Conservation (phyloP, 176 grass and related monocot genomes). For the Phoenix roebelenii region DNA sequence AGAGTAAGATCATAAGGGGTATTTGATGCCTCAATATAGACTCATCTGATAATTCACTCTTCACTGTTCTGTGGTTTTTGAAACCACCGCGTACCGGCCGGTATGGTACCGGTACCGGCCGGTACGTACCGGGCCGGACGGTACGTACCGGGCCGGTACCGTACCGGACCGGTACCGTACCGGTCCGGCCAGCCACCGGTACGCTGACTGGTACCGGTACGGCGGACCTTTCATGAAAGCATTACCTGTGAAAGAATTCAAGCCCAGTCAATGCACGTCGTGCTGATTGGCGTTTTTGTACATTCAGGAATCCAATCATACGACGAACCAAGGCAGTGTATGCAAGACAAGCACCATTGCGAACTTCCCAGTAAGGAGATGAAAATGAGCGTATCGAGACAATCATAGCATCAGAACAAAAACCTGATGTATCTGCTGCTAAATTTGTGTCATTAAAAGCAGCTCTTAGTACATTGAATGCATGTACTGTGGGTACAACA, state of each 20-base stretch:
- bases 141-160: too few species aligned
- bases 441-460: constrained; percentile 88
- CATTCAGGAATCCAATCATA: constrained; percentile 92
- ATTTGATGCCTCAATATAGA: too few species aligned
- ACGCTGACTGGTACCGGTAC: too few species aligned
- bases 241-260: constrained; percentile 95
- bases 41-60: too few species aligned
- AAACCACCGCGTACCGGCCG: too few species aligned
- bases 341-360: constrained; percentile 85
- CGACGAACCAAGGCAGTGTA: constrained; percentile 78
- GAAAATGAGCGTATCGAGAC: constrained; percentile 75
- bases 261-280: constrained; percentile 77
- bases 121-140: too few species aligned
- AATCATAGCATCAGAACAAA: constrained; percentile 88
- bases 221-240: too few species aligned
- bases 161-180: too few species aligned
- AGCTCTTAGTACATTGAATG: constrained; percentile 87
- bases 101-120: too few species aligned
- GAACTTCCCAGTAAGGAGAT: constrained; percentile 96
- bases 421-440: constrained; percentile 74
- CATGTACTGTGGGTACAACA: constrained; percentile 85
- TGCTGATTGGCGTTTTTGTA: constrained; percentile 71
- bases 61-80: too few species aligned
- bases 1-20: too few species aligned
- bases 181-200: too few species aligned